Percentiles rank a stretch among this genome's conserved stretches.
phyloP scores from a whole-genome alignment of 805 yeast species.

The Saturnispora dispora region DNA sequence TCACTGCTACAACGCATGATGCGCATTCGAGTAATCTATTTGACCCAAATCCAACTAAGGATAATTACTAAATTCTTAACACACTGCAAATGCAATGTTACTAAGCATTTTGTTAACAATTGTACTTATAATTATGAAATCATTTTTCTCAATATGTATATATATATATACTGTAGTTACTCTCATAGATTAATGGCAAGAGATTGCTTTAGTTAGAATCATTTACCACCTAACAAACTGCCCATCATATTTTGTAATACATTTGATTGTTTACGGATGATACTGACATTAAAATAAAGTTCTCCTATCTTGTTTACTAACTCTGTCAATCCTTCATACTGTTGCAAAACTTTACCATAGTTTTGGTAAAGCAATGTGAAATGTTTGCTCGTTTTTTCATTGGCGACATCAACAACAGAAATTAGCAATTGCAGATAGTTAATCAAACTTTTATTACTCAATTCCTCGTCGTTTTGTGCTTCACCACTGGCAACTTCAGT shows the following conservation, averaged over 20 bases:
- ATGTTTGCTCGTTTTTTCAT: constrained; percentile 29
- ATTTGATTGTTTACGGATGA: constrained; percentile 43
- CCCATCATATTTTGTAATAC: constrained; percentile 71
- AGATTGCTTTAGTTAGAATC: background rate
- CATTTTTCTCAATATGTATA: background rate
- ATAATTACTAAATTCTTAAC: constrained; percentile 18
- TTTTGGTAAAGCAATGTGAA: constrained; percentile 39
- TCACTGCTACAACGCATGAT: constrained; percentile 16
- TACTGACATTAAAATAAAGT: constrained; percentile 22
- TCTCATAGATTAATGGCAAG: background rate
- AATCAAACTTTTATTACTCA: constrained; percentile 36
- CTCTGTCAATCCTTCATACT: constrained; percentile 15
- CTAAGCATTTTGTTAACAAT: no score
- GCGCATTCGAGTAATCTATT: constrained; percentile 20
- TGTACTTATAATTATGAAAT: background rate
- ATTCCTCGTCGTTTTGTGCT: constrained; percentile 3
- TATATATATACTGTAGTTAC: background rate
- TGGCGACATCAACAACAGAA: constrained; percentile 43
- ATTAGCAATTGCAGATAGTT: constrained; percentile 65
- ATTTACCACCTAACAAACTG: constrained; percentile 42
- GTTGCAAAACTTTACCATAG: constrained; percentile 20
- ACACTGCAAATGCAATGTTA: background rate
- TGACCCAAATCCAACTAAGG: constrained; percentile 23
- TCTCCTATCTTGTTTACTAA: constrained; percentile 26
- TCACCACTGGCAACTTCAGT: constrained; percentile 24